Base-by-base conservation (phyloP, 2,329 filamentous ascomycete species). In the Didymella pinodella region DNA sequence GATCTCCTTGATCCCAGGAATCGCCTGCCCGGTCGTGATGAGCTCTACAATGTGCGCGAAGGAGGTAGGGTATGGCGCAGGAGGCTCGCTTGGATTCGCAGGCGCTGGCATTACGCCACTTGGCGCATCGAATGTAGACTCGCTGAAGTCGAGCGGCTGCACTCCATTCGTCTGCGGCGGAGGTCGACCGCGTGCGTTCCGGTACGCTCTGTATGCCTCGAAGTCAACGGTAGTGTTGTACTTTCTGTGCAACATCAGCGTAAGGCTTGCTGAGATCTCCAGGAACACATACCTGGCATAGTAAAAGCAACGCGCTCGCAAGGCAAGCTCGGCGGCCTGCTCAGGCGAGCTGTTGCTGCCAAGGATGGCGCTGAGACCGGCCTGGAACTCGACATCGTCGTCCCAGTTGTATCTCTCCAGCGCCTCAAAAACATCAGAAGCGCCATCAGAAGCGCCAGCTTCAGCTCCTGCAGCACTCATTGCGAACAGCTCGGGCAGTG, bases 21-120 rank as follows among this genome's bases (percentile, higher is more conserved):
- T 90, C 0, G 91, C 89, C 67, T 92, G 88, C 52, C 92, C 92
- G 28, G 87, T 88, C 25, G 91, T 91, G 53, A 97, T 91, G 54
- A 96, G 85, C 69, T 92, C 90, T 54, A 96, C 89, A 62, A 97
- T 92, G 65, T 94, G 88, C 7, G 91, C 89, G 76, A 97, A 97
- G 1, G 88, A 89, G 48, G 88, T 88, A 3, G 93, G 93, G 69
- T 96, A 96, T 0, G 86, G 85, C 36, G 92, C 90, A 45, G 85
- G 82, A 16, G 71, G 73, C 45, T 71, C 70, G 40, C 50, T 67
- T 26, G 70, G 31, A 29, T 51, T 66, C 7, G 69, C 34, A n/a
- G 73, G 57, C 5, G 57, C 49, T 4, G 73, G 67, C 45, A 75
- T 45, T 20, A 75, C 66, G 16, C 67, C 69, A 43, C 52, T 48